Evolutionary conservation across 1,139 yeast species (phyloP).

Genomic region (Scheffersomyces illinoinensis): DNA sequence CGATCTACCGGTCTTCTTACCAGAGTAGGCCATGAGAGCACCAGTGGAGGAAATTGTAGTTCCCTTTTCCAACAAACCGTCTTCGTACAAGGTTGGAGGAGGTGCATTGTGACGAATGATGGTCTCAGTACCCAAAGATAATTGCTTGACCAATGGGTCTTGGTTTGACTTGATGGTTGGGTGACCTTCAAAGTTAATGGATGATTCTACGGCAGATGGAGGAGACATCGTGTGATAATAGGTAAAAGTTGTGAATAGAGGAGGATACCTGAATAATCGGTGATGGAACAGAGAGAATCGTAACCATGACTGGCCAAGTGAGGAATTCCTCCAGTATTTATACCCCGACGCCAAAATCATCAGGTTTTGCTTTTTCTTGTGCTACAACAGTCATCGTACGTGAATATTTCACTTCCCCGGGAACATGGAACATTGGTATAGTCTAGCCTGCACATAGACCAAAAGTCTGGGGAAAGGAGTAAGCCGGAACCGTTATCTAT

Average conservation of each 20-base stretch:
- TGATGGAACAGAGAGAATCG: neutral
- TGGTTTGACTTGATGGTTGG: conserved; percentile 43
- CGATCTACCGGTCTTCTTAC: conserved; percentile 95
- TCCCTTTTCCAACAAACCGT: conserved; percentile 86
- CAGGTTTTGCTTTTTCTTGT: neutral
- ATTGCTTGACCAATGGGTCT: conserved; percentile 48
- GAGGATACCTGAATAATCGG: neutral
- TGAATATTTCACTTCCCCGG: conserved; percentile 14
- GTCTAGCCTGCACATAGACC: conserved; percentile 1
- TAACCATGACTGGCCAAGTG: neutral
- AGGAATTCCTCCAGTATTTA: conserved; percentile 13
- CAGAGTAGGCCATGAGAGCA: conserved; percentile 94
- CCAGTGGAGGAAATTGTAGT: conserved; percentile 94
- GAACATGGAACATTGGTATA: conserved; percentile 13
- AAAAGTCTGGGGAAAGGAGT: conserved; percentile 20
- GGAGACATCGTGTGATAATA: conserved; percentile 36
- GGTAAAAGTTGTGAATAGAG: neutral
- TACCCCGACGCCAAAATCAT: conserved; percentile 4
- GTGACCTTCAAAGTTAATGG: conserved; percentile 44
- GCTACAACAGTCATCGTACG: neutral
- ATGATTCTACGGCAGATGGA: conserved; percentile 51
- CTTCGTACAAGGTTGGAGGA: conserved; percentile 91
- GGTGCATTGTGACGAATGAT: conserved; percentile 84
- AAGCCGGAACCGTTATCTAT: conserved; percentile 10
- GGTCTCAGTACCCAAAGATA: conserved; percentile 49